Base-by-base conservation (phyloP, 441 rosid species). In the Euphorbia schlechtendalii region DNA sequence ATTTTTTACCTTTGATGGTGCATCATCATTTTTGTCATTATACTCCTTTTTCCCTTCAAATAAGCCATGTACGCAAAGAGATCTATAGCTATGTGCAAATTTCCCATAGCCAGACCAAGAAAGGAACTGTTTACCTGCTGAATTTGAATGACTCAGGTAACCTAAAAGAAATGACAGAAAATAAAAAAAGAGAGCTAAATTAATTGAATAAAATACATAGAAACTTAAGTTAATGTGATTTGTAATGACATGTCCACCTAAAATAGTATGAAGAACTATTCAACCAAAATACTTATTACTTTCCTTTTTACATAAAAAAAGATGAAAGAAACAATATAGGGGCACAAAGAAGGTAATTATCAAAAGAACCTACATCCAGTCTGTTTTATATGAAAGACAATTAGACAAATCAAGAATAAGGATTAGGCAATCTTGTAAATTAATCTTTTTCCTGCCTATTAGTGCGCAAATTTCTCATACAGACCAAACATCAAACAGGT, bases 11-110 rank as follows among this genome's bases (percentile, higher is more conserved):
- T 90, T 86, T 21, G 91, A 76, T 72, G 87, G 85, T 4, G 82
- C 79, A 61, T 85, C 97, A 45, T 80, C 89, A 52, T 76, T 64
- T 63, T 79, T 78, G 53, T 84, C 91, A 62, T 67, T 70, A 25
- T 80, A 74, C 15, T 90, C 96, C 78, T 86, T 90, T 66, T 88
- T 86, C 27, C 96, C 97, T 66, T 96, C 97, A 72, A 88, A 88
- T 8, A 88, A 73, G 51, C 83, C 80, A 77, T 74, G 64, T 15
- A 86, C 83, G 32, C 78, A 76, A 56, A 86, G 73, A 68, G 86
- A 57, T 76, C 70, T 79, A 60, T 56, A 62, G 40, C 67, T 45
- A 28, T 15, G 63, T 58, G 59, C 69, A 41, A 70, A 45, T 34
- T 70, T 83, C 18, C 63, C 75, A 36, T 56, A 66, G 59, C 56